Base-by-base conservation (phyloP, 208 protist species). In the Acanthamoeba culbertsoni region DNA sequence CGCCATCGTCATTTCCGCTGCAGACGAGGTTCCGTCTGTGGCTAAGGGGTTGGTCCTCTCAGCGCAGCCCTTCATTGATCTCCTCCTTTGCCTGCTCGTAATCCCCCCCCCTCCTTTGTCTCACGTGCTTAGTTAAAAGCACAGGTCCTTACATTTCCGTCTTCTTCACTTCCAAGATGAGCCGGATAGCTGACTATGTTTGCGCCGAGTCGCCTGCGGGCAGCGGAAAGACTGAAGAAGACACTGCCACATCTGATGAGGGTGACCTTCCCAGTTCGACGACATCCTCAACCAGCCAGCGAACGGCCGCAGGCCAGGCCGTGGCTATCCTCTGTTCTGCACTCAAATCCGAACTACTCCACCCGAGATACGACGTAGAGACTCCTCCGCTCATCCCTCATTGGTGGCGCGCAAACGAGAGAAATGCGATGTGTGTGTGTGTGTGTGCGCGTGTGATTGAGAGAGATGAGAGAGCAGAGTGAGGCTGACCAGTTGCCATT, bases 1-100 rank as follows among this genome's bases (percentile, higher is more conserved):
- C 68, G 68, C 68, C 40, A 10, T 79, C 16, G 35, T 28, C 26
- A 28, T 42, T 2, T 26, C 42, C n/a, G n/a, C n/a, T 7, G 40
- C 68, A 2, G 68, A 28, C 37, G 68, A 79, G 68, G 42, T 48
- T 18, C 42, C 68, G 4, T 43, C 68, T 6, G 20, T 79, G 40
- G 68, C 40, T 20, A 33, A 79, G 68, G 14, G 37, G 40, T 51
- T 79, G 37, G 68, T 42, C 35, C 16, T 42, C 23, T 79, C 68
- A 8, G 68, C 68, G 20, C 12, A 10, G 18, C 40, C 40, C 40
- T 79, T 79, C n/a, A 42, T 79, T 26, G 68, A 79, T 31, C 68
- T 79, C 16, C 68, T 79, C 16, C 68, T 79, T 6, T 79, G 68
- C 37, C 68, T 79, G 8, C 68, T 79, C 40, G 68, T 79, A 79